Evolutionary conservation across 129 eudicot species (phyloP).

Genomic region (Pittosporum tobira): DNA sequence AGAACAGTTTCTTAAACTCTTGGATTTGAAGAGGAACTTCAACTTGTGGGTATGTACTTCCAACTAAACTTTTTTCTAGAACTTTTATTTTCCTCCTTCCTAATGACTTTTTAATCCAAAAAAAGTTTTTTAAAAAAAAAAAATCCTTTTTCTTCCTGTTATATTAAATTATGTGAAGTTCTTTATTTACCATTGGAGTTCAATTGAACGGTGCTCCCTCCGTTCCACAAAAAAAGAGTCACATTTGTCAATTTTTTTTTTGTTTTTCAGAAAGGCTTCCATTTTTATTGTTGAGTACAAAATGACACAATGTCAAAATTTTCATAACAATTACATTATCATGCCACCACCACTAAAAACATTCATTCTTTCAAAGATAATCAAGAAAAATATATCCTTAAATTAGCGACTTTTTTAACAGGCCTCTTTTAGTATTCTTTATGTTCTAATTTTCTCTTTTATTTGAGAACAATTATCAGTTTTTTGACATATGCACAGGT

Average conservation of each 20-base stretch:
- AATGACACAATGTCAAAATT: too few species aligned
- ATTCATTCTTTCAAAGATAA: too few species aligned
- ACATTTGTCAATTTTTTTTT: background rate
- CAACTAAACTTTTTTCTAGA: background rate
- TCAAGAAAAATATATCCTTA: too few species aligned
- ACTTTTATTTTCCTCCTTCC: background rate
- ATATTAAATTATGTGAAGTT: background rate
- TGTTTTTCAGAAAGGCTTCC: background rate
- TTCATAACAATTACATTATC: too few species aligned
- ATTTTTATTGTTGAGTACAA: too few species aligned
- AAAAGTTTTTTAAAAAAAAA: background rate
- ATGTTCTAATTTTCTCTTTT: background rate
- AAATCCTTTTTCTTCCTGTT: background rate
- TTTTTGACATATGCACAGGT: background rate
- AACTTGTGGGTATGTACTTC: slow-evolving; percentile 3
- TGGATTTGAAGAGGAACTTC: background rate
- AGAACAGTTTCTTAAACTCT: slow-evolving; percentile 48
- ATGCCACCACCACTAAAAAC: too few species aligned
- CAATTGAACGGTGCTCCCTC: too few species aligned
- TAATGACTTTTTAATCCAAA: too few species aligned
- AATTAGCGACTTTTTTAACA: background rate
- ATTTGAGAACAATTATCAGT: background rate
- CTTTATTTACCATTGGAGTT: background rate
- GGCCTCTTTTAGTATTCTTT: background rate
- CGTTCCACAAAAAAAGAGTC: too few species aligned